Percentiles rank a stretch among this genome's conserved stretches.
Conservation (phyloP, 495 filamentous ascomycete species). For the Xylaria cubensis region DNA sequence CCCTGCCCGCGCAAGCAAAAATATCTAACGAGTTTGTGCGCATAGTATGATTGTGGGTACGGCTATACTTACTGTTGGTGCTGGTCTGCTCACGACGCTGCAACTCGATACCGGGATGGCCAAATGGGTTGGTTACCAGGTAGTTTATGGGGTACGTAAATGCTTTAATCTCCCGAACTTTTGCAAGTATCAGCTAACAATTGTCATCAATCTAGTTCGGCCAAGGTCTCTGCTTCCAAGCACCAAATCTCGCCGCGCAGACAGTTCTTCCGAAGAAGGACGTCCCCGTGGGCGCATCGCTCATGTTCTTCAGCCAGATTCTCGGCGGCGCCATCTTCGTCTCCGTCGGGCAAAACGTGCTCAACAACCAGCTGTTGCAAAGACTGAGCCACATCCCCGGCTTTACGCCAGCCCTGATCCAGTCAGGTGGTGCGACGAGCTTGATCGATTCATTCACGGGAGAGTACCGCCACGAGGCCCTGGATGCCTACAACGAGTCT, state of each 20-base stretch:
- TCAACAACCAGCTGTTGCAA: constrained; percentile 61
- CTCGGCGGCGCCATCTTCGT: constrained; percentile 70
- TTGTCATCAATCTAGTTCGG: constrained; percentile 36
- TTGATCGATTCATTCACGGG: constrained; percentile 59
- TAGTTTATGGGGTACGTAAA: constrained; percentile 60
- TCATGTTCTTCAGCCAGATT: constrained; percentile 67
- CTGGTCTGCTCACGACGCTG: constrained; percentile 69
- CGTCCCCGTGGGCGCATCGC: constrained; percentile 64
- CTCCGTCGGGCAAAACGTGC: constrained; percentile 65
- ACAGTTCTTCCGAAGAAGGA: constrained; percentile 59
- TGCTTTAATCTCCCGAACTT: background rate
- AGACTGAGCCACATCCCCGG: constrained; percentile 52
- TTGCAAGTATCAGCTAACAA: background rate
- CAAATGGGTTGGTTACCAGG: constrained; percentile 73
- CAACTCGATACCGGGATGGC: constrained; percentile 53
- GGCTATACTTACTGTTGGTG: constrained; percentile 62
- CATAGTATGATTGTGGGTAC: constrained; percentile 54
- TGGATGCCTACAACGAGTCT: constrained; percentile 71
- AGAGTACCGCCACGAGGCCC: constrained; percentile 53
- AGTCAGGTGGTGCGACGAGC: constrained; percentile 67
- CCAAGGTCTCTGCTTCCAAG: constrained; percentile 47
- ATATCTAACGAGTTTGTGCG: constrained; percentile 20
- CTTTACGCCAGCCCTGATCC: constrained; percentile 55
- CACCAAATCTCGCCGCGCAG: constrained; percentile 51
- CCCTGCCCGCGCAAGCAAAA: background rate